Conservation (phyloP, 768 basidiomycete species). For the Kwoniella sp. region DNA sequence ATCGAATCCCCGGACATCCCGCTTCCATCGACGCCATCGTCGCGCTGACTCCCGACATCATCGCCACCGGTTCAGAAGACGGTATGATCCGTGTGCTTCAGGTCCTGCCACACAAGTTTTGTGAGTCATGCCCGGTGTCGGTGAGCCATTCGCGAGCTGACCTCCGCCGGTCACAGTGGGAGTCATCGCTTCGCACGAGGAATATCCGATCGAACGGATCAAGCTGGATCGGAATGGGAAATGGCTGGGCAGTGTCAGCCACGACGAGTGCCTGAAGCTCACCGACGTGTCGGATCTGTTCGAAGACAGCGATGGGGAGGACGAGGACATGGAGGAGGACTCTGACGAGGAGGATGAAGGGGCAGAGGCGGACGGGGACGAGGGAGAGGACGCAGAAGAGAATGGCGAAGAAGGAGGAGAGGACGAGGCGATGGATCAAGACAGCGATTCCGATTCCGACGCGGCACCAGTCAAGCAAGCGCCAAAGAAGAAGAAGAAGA, state of each 20-base stretch:
- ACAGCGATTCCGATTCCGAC: constrained; percentile 3
- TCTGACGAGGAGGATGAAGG: constrained; percentile 35
- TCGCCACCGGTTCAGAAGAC: constrained; percentile 88
- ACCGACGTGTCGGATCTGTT: constrained; percentile 79
- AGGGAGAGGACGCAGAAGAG: constrained; percentile 2
- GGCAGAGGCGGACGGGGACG: constrained; percentile 4
- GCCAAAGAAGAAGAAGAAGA: constrained; percentile 12
- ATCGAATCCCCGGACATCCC: constrained; percentile 63
- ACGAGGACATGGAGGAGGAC: constrained; percentile 51
- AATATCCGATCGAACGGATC: constrained; percentile 86
- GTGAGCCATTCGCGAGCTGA: background rate
- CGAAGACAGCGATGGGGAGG: constrained; percentile 55
- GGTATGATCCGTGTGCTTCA: constrained; percentile 82
- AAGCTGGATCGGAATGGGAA: constrained; percentile 61
- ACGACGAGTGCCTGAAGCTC: constrained; percentile 78
- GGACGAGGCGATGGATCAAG: constrained; percentile 10
- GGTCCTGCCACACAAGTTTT: constrained; percentile 77
- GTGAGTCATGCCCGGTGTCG: constrained; percentile 29
- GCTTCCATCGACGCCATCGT: constrained; percentile 85
- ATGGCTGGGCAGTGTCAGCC: constrained; percentile 91
- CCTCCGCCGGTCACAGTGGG: constrained; percentile 55
- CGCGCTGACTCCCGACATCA: constrained; percentile 62
- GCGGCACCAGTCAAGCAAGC: constrained; percentile 2
- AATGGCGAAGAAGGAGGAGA: background rate
- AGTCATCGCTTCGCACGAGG: constrained; percentile 83